Evolutionary conservation across 768 basidiomycete genomes (phyloP), one percentile per base, ranked within the genome.

Genomic region (Podaxis pistillaris): DNA sequence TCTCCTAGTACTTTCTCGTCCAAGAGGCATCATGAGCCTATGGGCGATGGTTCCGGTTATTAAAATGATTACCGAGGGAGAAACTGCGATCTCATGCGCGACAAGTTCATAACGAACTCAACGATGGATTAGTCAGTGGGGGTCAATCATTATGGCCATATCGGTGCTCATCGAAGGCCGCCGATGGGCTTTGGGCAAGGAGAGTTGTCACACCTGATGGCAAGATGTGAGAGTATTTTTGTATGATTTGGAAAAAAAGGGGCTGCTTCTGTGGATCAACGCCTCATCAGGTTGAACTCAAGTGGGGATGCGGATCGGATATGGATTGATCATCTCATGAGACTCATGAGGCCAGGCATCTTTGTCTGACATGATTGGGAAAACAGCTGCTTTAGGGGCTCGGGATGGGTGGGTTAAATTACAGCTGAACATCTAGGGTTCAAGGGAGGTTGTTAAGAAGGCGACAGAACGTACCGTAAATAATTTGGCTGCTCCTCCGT

Each of bases 211-310:
- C 46, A 33, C 33, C 33, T 33, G 7, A 1, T 33, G 33, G 19
- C 36, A 6, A 4, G 56, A 56, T 40, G n/a, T 11, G 37, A 49
- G 28, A 49, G 28, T 13, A 58, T 47, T 30, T 15, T 26, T 28
- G 53, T n/a, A 38, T 26, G 24, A 46, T 30, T 53, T 57, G 38
- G 49, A 28, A 52, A 38, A 40, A 51, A 41, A 24, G 37, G 58
- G 57, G 57, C 57, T 58, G 57, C 57, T 58, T 57, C 56, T 44
- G 57, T 58, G 13, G 57, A 58, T 58, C 57, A 58, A 36, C 26
- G 12, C 12, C 8, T 50, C 11, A 50, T 8, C 46, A 22, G 8
- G 19, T 22, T 49, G 28, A 30, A 19, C 22, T 50, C 47, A 50
- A 26, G 47, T 50, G 44, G 44, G n/a, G 44, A 6, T 54, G 17